These are phyloP conservation scores for Cyphellophora attinorum DNA, from an alignment of 2,329 filamentous ascomycete genomes.

Conservation along the genomic window DNA sequence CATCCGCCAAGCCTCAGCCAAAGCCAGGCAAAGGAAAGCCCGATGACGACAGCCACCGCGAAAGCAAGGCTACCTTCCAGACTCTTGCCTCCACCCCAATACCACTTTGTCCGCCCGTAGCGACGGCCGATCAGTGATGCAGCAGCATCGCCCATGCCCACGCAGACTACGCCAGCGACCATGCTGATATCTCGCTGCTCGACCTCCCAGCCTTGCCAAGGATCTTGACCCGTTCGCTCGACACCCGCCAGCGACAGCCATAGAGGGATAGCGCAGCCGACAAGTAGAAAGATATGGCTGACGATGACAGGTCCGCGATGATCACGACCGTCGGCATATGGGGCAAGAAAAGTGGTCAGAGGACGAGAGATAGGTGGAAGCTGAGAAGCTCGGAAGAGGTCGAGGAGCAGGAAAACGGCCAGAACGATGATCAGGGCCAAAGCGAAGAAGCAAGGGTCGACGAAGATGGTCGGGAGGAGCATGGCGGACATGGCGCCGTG, in stretches of 20 bases:
- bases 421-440: constrained; percentile 73
- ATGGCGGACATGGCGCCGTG: constrained; percentile 98
- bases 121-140: constrained; percentile 82
- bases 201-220: constrained; percentile 65
- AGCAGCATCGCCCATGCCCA: constrained; percentile 89
- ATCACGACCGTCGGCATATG: constrained; percentile 90
- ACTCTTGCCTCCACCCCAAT: constrained; percentile 94
- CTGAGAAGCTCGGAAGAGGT: constrained; percentile 82
- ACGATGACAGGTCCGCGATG: constrained; percentile 89
- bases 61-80: constrained; percentile 81
- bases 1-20: constrained; percentile 76
- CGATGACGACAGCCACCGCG: constrained; percentile 64
- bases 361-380: constrained; percentile 81
- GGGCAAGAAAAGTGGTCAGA: constrained; percentile 76
- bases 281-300: constrained; percentile 88
- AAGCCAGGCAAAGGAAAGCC: constrained; percentile 57
- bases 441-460: constrained; percentile 76
- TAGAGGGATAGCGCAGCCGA: constrained; percentile 88
- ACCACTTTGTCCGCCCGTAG: constrained; percentile 82
- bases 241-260: constrained; percentile 77
- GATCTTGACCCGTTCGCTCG: constrained; percentile 42
- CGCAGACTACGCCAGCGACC: constrained; percentile 85
- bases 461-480: constrained; percentile 75
- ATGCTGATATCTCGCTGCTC: constrained; percentile 69
- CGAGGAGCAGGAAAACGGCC: constrained; percentile 76